Percentiles rank a stretch among this genome's conserved stretches.
phyloP scores from a whole-genome alignment of 768 basidiomycete species.

The Panellus pusillus region DNA sequence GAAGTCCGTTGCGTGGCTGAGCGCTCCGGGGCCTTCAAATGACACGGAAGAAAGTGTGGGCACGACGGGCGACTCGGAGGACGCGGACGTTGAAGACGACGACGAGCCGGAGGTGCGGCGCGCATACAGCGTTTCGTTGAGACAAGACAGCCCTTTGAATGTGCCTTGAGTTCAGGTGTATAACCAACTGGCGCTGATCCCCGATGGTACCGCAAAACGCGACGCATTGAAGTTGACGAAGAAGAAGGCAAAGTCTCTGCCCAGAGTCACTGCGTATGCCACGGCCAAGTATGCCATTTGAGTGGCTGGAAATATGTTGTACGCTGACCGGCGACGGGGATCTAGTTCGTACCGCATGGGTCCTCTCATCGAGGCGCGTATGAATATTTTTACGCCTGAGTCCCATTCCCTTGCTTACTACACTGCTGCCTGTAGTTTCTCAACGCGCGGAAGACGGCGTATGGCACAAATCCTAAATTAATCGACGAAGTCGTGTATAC shows the following conservation, averaged over 20 bases:
- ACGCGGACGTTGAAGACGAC: slow-evolving; percentile 68
- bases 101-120: slow-evolving; percentile 57
- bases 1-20: slow-evolving; percentile 21
- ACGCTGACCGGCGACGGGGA: background rate
- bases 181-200: slow-evolving; percentile 90
- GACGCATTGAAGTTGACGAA: slow-evolving; percentile 91
- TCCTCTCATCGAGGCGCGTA: slow-evolving; percentile 64
- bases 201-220: slow-evolving; percentile 88
- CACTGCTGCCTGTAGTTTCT: slow-evolving; percentile 51
- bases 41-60: slow-evolving; percentile 48
- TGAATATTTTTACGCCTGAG: background rate
- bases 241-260: slow-evolving; percentile 89
- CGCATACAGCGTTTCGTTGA: slow-evolving; percentile 42
- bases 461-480: slow-evolving; percentile 81
- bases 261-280: slow-evolving; percentile 94
- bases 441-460: slow-evolving; percentile 75
- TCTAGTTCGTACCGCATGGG: slow-evolving; percentile 84
- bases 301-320: background rate
- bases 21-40: slow-evolving; percentile 29
- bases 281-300: slow-evolving; percentile 67
- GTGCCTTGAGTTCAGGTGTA: slow-evolving; percentile 60
- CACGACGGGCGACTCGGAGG: slow-evolving; percentile 65
- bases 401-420: background rate
- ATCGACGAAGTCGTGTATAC: slow-evolving; percentile 96
- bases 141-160: background rate